These are phyloP conservation scores for Emiliania huxleyi DNA, from an alignment of 78 protist genomes.

Conservation along the genomic window DNA sequence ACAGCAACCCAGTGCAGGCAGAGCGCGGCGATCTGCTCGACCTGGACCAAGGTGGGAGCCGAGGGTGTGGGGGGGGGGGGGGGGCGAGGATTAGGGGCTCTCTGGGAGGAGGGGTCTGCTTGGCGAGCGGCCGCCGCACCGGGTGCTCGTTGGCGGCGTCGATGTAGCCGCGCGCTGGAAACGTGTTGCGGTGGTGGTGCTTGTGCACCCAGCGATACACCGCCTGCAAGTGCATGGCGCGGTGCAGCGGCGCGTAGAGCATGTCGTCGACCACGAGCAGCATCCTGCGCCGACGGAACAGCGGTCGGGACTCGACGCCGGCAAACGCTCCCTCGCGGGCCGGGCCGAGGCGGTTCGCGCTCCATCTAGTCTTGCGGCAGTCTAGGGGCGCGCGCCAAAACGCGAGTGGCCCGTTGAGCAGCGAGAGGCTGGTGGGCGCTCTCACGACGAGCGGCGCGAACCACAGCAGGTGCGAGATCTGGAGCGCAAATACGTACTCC, in stretches of 20 bases:
- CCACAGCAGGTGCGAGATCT: background rate
- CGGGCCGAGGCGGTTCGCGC: no score
- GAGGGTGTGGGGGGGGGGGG: no score
- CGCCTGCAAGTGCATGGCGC: background rate
- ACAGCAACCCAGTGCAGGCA: no score
- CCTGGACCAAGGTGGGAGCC: no score
- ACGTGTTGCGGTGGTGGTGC: slow-evolving; percentile 3
- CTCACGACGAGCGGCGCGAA: background rate
- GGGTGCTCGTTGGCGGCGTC: slow-evolving; percentile 24
- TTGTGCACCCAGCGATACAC: background rate
- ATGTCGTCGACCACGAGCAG: background rate
- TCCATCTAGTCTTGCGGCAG: no score
- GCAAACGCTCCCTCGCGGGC: no score
- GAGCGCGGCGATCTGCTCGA: background rate
- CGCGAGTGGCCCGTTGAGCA: background rate
- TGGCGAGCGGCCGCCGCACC: background rate
- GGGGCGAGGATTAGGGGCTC: no score
- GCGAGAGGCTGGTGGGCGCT: background rate
- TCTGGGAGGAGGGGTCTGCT: no score
- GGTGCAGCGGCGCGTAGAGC: slow-evolving; percentile 1
- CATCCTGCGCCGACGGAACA: no score
- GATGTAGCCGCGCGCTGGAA: slow-evolving; percentile 1
- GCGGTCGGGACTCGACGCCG: no score
- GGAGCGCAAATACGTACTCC: background rate
- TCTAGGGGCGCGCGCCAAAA: background rate